Conservation (phyloP, 306 rosid genomes). For the Cicer pinnatifidum region DNA sequence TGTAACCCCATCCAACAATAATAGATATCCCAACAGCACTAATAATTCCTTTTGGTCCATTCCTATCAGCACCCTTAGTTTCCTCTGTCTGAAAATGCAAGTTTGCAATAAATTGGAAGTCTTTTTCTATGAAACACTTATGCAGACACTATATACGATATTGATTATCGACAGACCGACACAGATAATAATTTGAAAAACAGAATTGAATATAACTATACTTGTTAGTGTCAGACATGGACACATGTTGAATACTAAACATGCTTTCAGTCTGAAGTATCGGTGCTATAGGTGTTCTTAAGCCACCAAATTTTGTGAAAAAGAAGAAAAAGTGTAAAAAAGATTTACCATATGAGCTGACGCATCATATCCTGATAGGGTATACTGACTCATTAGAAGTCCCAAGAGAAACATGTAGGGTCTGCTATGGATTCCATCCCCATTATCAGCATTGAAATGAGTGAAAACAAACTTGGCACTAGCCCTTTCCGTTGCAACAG, state of each 20-base stretch:
- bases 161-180: too few relatives aligned
- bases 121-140: too few relatives aligned
- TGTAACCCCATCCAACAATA: slow-evolving; percentile 83
- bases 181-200: too few relatives aligned
- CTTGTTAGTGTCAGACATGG: too few relatives aligned
- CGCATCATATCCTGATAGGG: slow-evolving; percentile 86
- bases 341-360: slow-evolving; percentile 88
- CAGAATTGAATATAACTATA: too few relatives aligned
- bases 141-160: too few relatives aligned
- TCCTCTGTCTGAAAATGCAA: slow-evolving; percentile 81
- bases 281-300: neutral
- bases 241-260: too few relatives aligned
- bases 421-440: slow-evolving; percentile 65
- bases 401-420: slow-evolving; percentile 82
- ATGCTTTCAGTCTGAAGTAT: too few relatives aligned
- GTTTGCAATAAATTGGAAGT: slow-evolving; percentile 25
- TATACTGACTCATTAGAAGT: slow-evolving; percentile 90
- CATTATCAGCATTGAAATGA: slow-evolving; percentile 81
- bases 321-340: neutral
- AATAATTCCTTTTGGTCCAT: slow-evolving; percentile 93
- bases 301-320: slow-evolving; percentile 8
- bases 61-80: slow-evolving; percentile 80
- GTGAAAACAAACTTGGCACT: slow-evolving; percentile 84
- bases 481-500: slow-evolving; percentile 76
- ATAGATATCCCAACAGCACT: slow-evolving; percentile 82